Evolutionary conservation across 495 filamentous ascomycete genomes (phyloP), one percentile per base, ranked within the genome.

Genomic region (Niebla homalea): DNA sequence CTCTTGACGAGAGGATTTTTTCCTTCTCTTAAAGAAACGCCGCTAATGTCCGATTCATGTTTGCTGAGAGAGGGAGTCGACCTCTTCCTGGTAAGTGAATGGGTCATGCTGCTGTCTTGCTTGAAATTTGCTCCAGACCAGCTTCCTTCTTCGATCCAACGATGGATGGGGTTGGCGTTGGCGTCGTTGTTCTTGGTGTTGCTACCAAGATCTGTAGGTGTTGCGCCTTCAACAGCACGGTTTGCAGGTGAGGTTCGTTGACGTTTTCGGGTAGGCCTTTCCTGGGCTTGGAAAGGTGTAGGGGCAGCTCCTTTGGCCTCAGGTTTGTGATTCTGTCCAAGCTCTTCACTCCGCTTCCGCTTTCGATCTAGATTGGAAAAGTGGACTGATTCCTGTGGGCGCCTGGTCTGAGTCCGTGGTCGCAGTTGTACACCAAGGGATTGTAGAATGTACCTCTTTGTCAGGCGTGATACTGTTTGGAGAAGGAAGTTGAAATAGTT

Each of bases 1-100:
- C 50, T 52, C 23, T 39, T 52, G 43, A 52, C 50, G 15, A 37
- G 19, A 19, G 50, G 50, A 47, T 52, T 52, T 15, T 52, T 52
- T 39, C 50, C 50, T 23, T 52, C 43, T 47, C 50, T 52, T 2
- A 52, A 2, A 47, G 50, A 52, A 21, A 52, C 16, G 19, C 50
- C 43, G 5, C 26, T 52, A 0, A 47, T 46, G 47, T 52, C 50
- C 18, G 50, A 52, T 39, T 52, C 6, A 23, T 38, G 32, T 23
- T 47, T 52, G 43, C 43, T 52, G 20, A 52, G 26, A 52, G 50
- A 52, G 14, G 43, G 50, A 40, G 50, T 52, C 0, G 43, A 52
- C 50, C 50, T 46, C 26, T 52, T 52, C 43, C 43, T 3, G 22
- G 43, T 52, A 10, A 52, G 43, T 23, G 50, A 10, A 0, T 47